Evolutionary conservation across 495 filamentous ascomycete species (phyloP).

Genomic region (Penicillium canescens): DNA sequence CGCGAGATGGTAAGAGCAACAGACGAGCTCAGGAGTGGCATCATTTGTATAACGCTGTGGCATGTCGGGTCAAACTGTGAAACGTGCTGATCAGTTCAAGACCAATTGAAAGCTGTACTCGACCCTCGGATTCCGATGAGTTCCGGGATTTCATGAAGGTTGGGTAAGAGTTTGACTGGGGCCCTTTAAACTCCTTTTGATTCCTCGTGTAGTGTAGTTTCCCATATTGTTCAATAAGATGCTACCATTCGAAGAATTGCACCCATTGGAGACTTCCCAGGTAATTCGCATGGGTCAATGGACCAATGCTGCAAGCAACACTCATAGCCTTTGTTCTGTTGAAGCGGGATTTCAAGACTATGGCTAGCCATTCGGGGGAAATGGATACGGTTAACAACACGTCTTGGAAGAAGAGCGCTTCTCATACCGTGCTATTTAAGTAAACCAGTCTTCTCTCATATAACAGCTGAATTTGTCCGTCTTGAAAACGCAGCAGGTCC

Average conservation of each 20-base stretch:
- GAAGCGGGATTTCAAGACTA: neutral
- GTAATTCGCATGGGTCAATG: neutral
- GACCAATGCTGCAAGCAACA: neutral
- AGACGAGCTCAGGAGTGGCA: neutral
- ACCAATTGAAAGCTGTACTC: neutral
- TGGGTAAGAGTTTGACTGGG: neutral
- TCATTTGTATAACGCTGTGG: constrained; percentile 4
- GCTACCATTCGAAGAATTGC: constrained; percentile 9
- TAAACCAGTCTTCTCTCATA: neutral
- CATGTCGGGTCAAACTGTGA: neutral
- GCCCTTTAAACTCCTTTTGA: neutral
- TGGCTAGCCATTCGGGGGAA: no score
- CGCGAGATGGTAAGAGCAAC: neutral
- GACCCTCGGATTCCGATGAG: neutral
- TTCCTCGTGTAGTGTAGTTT: neutral
- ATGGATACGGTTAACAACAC: neutral
- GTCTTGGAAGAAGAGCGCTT: neutral
- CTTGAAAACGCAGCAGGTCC: constrained; percentile 27
- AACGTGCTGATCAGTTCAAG: neutral
- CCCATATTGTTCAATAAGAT: neutral
- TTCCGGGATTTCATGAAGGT: neutral
- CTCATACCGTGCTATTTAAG: neutral
- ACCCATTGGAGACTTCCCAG: constrained; percentile 31
- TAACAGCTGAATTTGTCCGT: neutral
- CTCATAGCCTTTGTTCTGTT: neutral